Conservation (phyloP, 352 stramenopile species). For the Phytophthora boehmeriae region DNA sequence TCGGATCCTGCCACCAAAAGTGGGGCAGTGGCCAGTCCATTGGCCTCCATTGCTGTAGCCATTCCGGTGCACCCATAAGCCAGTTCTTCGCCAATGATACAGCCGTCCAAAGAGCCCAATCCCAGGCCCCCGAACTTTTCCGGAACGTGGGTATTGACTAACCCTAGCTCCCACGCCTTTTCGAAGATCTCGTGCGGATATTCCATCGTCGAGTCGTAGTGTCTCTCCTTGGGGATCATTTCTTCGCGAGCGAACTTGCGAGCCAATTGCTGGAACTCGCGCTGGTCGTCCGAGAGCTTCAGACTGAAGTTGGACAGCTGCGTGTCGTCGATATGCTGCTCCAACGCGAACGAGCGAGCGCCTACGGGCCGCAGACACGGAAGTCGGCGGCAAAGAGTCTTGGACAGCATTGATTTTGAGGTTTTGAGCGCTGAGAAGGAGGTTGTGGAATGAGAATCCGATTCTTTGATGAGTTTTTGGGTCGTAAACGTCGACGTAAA, state of each 20-base stretch:
- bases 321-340: slow-evolving; percentile 60
- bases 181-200: slow-evolving; percentile 89
- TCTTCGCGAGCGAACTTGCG: slow-evolving; percentile 91
- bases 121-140: slow-evolving; percentile 87
- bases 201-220: slow-evolving; percentile 86
- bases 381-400: slow-evolving; percentile 15
- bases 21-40: slow-evolving; percentile 81
- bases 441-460: too few species aligned
- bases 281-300: slow-evolving; percentile 89
- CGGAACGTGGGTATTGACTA: slow-evolving; percentile 89
- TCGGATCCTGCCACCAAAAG: slow-evolving; percentile 86
- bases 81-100: slow-evolving; percentile 90
- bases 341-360: slow-evolving; percentile 47
- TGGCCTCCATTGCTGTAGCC: slow-evolving; percentile 92
- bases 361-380: slow-evolving; percentile 15
- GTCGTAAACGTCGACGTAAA: too few species aligned
- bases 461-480: too few species aligned
- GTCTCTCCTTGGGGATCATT: slow-evolving; percentile 88
- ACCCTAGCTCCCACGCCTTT: slow-evolving; percentile 89
- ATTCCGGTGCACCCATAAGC: slow-evolving; percentile 92
- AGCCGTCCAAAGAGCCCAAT: slow-evolving; percentile 80
- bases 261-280: slow-evolving; percentile 84
- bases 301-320: slow-evolving; percentile 61
- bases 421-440: too few species aligned
- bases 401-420: slow-evolving; percentile 10